These are phyloP conservation scores for Blastocystis sp. DNA, from an alignment of 352 stramenopile genomes.

Conservation along the genomic window DNA sequence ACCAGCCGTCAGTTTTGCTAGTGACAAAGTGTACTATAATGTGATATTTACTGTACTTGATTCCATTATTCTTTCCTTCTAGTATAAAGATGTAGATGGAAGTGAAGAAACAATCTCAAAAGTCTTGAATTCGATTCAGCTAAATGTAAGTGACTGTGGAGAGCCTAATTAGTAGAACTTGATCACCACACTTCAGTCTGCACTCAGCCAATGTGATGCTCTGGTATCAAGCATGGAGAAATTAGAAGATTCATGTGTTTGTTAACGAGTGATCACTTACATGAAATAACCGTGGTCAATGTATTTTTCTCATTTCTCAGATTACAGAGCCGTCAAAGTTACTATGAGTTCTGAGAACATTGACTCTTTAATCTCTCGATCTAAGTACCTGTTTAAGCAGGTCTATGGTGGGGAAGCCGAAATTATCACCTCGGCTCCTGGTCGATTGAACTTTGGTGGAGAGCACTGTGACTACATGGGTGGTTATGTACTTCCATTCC, in stretches of 20 bases:
- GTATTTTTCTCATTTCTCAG: not conserved
- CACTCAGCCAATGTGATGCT: not conserved
- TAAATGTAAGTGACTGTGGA: not conserved
- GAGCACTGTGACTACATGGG: slow-evolving; percentile 58
- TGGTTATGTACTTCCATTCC: slow-evolving; percentile 46
- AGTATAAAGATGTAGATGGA: slow-evolving; percentile 26
- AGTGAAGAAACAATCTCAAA: not conserved
- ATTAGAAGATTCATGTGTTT: too few species aligned
- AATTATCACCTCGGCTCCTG: slow-evolving; percentile 35
- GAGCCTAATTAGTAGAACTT: not conserved
- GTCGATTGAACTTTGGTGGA: slow-evolving; percentile 48
- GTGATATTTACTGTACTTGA: not conserved
- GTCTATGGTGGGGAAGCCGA: slow-evolving; percentile 12
- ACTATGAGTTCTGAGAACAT: not conserved
- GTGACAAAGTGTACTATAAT: not conserved
- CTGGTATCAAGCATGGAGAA: not conserved
- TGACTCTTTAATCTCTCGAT: not conserved
- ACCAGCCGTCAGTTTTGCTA: not conserved
- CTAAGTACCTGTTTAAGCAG: not conserved
- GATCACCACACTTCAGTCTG: not conserved
- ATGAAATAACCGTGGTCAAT: not conserved
- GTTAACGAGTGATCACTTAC: too few species aligned
- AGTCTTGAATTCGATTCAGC: not conserved
- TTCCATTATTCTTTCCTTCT: not conserved
- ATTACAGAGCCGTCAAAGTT: not conserved